Evolutionary conservation across 2,329 filamentous ascomycete species (phyloP).

Genomic region (Fusarium tricinctum): DNA sequence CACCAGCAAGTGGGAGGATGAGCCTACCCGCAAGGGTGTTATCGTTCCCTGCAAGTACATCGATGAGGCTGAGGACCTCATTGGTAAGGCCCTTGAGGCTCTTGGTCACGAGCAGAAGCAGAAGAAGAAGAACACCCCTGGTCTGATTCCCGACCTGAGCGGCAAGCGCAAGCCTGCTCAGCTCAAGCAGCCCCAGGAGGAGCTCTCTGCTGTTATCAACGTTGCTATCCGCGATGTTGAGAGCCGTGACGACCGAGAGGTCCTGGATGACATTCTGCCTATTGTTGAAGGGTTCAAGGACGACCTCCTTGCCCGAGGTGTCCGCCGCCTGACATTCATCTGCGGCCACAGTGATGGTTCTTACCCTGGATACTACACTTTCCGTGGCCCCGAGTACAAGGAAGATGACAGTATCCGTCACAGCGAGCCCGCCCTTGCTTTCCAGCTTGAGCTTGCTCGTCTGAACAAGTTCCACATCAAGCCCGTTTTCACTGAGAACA

Average conservation of each 20-base stretch:
- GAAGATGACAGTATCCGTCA: conserved; percentile 98
- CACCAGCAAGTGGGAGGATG: conserved; percentile 77
- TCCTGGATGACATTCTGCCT: conserved; percentile 79
- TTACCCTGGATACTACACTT: conserved; percentile 98
- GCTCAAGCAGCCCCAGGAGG: conserved; percentile 63
- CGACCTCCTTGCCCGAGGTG: conserved; percentile 83
- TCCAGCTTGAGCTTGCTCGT: conserved; percentile 96
- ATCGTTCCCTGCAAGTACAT: conserved; percentile 94
- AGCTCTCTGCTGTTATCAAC: conserved; percentile 92
- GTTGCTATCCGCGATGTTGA: conserved; percentile 92
- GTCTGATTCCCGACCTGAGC: conserved; percentile 79
- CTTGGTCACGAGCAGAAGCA: conserved; percentile 74
- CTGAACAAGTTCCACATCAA: conserved; percentile 98
- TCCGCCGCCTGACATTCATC: conserved; percentile 95
- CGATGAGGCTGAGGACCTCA: conserved; percentile 90
- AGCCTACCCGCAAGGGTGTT: conserved; percentile 90
- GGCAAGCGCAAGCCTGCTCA: conserved; percentile 74
- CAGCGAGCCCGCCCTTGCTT: conserved; percentile 94
- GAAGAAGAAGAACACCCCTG: conserved; percentile 68
- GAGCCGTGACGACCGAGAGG: conserved; percentile 83
- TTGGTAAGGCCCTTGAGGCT: conserved; percentile 85
- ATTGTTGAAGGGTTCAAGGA: conserved; percentile 86
- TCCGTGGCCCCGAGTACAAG: conserved; percentile 89
- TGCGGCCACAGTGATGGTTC: conserved; percentile 94
- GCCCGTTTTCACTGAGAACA: conserved; percentile 98